Evolutionary conservation across 495 filamentous ascomycete genomes (phyloP).

Genomic region (Evansstolkia leycettana): DNA sequence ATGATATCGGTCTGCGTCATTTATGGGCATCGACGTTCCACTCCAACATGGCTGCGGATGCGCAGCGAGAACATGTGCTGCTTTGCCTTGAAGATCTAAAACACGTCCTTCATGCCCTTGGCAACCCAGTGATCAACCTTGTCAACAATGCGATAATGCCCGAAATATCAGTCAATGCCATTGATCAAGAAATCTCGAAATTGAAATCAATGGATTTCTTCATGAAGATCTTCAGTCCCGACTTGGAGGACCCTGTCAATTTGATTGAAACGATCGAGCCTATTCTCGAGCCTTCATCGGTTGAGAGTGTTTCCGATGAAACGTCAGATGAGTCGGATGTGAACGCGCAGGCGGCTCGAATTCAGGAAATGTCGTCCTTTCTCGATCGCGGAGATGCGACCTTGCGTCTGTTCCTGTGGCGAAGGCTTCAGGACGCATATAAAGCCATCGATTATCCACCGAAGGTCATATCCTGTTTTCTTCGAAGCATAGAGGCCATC

Average conservation of each 20-base stretch:
- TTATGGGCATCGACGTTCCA: slow-evolving; percentile 77
- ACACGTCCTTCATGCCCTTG: slow-evolving; percentile 25
- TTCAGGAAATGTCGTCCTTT: slow-evolving; percentile 71
- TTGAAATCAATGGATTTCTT: slow-evolving; percentile 96
- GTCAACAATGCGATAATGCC: slow-evolving; percentile 84
- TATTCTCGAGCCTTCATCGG: slow-evolving; percentile 63
- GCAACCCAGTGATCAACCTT: slow-evolving; percentile 44
- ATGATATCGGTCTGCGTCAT: slow-evolving; percentile 43
- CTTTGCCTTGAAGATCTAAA: slow-evolving; percentile 69
- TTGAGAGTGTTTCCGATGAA: slow-evolving; percentile 22
- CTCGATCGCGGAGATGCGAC: slow-evolving; percentile 68
- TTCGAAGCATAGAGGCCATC: slow-evolving; percentile 74
- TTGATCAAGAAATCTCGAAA: slow-evolving; percentile 81
- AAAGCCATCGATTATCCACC: slow-evolving; percentile 67
- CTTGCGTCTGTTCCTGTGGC: slow-evolving; percentile 76
- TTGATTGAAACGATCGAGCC: slow-evolving; percentile 90
- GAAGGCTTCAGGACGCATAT: slow-evolving; percentile 77
- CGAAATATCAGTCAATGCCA: slow-evolving; percentile 66
- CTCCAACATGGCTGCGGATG: slow-evolving; percentile 54
- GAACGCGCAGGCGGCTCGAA: slow-evolving; percentile 14
- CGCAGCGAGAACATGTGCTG: slow-evolving; percentile 63
- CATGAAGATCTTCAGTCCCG: slow-evolving; percentile 59
- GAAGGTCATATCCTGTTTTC: slow-evolving; percentile 74
- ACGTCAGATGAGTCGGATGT: slow-evolving; percentile 6
- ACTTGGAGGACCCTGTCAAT: slow-evolving; percentile 56